Evolutionary conservation across 306 rosid species (phyloP), one percentile per base, ranked within the genome.

Genomic region (Rubus idaeus): DNA sequence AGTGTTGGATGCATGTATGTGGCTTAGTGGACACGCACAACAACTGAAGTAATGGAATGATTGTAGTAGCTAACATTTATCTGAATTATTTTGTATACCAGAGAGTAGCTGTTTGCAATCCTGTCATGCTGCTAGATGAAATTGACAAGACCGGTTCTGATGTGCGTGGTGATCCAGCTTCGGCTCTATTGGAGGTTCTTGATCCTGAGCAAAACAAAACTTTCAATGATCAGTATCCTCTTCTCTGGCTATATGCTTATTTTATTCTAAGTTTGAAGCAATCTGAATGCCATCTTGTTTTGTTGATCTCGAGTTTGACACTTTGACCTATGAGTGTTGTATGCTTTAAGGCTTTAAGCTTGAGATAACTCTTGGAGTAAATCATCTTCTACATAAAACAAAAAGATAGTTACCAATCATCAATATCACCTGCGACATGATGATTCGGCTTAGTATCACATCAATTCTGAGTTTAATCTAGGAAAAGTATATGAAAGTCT

Each of bases 151-250:
- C 98, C 41, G 97, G 98, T 62, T 87, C 96, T 61, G 97, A 91
- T 86, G 92, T 91, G 75, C 98, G 97, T 46, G 98, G 98, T 30
- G 98, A 94, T 91, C 98, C 98, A 62, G 97, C 98, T 79, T 94
- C 98, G 39, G 98, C 98, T 44, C 69, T 94, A 83, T 89, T 94
- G 68, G 98, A 94, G 84, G 98, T 94, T 86, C 98, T 94, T 84
- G 98, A 94, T 82, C 97, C 97, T 53, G 98, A 94, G 73, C 98
- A 94, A 85, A 94, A 94, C 83, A 85, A 85, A 79, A 83, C 95
- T 76, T 94, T 94, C 91, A 91, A 87, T 81, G 97, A 94, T 80
- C 98, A 94, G 98, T 94, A 94, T 94, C 98, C 98, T 94, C 4
- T 46, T 74, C 78, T 57, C 42, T 61, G 5, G 65, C 40, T 20